These are phyloP conservation scores for Teratosphaeria nubilosa DNA, from an alignment of 2,329 filamentous ascomycete species.

Conservation along the genomic window DNA sequence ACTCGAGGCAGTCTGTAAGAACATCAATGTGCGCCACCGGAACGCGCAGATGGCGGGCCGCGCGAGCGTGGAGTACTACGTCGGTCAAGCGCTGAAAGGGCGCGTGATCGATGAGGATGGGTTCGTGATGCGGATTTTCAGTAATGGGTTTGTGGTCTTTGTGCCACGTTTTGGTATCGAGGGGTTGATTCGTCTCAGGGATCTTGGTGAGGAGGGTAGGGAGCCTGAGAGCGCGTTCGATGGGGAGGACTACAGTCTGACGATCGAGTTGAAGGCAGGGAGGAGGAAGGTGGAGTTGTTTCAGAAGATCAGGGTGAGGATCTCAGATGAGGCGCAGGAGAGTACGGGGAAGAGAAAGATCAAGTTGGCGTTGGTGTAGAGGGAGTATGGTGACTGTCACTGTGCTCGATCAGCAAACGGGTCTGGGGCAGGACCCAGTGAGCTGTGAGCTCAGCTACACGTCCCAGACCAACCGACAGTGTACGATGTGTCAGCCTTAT, in stretches of 20 bases:
- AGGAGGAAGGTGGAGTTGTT: slow-evolving; percentile 67
- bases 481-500: neutral
- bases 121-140: slow-evolving; percentile 94
- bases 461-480: neutral
- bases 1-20: slow-evolving; percentile 89
- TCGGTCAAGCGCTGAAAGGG: slow-evolving; percentile 86
- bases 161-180: slow-evolving; percentile 95
- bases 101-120: slow-evolving; percentile 71
- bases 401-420: too few species aligned
- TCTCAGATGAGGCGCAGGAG: slow-evolving; percentile 89
- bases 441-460: neutral
- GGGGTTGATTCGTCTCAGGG: slow-evolving; percentile 74
- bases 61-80: slow-evolving; percentile 94
- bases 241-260: slow-evolving; percentile 71
- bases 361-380: slow-evolving; percentile 44
- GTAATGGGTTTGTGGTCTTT: slow-evolving; percentile 93
- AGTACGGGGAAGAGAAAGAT: slow-evolving; percentile 91
- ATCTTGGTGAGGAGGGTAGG: slow-evolving; percentile 50
- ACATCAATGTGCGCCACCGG: slow-evolving; percentile 94
- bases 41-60: slow-evolving; percentile 94
- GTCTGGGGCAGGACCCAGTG: neutral
- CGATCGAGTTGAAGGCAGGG: slow-evolving; percentile 35
- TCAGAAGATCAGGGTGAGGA: slow-evolving; percentile 78
- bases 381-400: neutral
- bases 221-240: slow-evolving; percentile 76